These are phyloP conservation scores for Megacollybia marginata DNA, from an alignment of 768 basidiomycete species.

Conservation along the genomic window DNA sequence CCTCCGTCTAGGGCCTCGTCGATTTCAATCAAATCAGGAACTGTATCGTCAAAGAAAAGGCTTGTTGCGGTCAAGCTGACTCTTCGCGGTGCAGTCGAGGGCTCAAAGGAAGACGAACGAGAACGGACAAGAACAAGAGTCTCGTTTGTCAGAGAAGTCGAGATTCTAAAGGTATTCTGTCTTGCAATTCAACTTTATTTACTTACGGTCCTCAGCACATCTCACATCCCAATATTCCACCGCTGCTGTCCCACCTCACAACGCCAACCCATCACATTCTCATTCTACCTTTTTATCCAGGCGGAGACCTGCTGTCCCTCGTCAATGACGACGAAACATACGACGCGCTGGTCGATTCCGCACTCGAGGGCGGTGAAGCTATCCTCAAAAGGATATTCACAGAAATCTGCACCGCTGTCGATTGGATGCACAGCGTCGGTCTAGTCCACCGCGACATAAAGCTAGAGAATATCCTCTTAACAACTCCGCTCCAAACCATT, in stretches of 20 bases:
- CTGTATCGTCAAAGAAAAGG: slow-evolving; percentile 12
- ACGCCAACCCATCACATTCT: slow-evolving; percentile 70
- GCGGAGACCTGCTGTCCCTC: slow-evolving; percentile 77
- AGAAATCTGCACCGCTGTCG: slow-evolving; percentile 72
- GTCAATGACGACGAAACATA: slow-evolving; percentile 49
- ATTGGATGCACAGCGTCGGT: slow-evolving; percentile 82
- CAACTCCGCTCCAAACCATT: neutral
- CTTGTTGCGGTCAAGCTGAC: slow-evolving; percentile 45
- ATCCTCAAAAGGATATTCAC: slow-evolving; percentile 64
- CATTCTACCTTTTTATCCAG: slow-evolving; percentile 66
- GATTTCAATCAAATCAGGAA: neutral
- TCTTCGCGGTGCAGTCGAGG: slow-evolving; percentile 20
- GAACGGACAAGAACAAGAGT: slow-evolving; percentile 69
- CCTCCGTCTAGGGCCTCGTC: slow-evolving; percentile 1
- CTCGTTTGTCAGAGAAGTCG: slow-evolving; percentile 76
- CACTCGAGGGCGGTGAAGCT: slow-evolving; percentile 25
- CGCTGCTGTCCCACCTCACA: slow-evolving; percentile 62
- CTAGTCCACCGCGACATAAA: slow-evolving; percentile 91
- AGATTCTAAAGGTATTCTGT: slow-evolving; percentile 60
- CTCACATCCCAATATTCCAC: slow-evolving; percentile 74
- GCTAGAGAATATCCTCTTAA: slow-evolving; percentile 40
- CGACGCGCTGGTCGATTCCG: slow-evolving; percentile 21
- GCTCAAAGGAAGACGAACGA: slow-evolving; percentile 25
- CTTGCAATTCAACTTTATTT: slow-evolving; percentile 4
- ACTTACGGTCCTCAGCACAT: slow-evolving; percentile 46